Evolutionary conservation across 345 rosid genomes (phyloP).

Genomic region (Arabidopsis arenosa): DNA sequence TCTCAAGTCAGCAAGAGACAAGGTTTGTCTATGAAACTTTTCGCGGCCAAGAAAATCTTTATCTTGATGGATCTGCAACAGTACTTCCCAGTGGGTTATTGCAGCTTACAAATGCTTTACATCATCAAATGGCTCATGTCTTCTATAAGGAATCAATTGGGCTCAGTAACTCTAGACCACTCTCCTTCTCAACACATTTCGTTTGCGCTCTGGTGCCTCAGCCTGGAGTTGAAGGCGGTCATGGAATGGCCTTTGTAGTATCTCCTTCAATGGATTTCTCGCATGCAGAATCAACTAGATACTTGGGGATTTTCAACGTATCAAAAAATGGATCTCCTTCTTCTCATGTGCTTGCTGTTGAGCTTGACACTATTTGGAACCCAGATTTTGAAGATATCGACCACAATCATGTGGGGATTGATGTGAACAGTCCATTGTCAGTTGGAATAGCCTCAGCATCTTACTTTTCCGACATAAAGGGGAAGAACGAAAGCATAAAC

Average conservation of each 20-base stretch:
- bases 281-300: constrained; percentile 24
- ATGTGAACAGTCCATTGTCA: constrained; percentile 55
- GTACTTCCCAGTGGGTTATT: constrained; percentile 51
- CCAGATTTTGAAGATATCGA: constrained; percentile 53
- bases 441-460: constrained; percentile 41
- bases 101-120: constrained; percentile 57
- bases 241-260: constrained; percentile 54
- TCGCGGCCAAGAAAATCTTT: constrained; percentile 31
- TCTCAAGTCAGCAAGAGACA: constrained; percentile 36
- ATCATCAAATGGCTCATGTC: constrained; percentile 49
- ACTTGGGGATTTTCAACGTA: constrained; percentile 58
- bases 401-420: constrained; percentile 68
- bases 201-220: constrained; percentile 50
- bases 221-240: constrained; percentile 49
- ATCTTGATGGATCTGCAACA: constrained; percentile 44
- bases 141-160: constrained; percentile 48
- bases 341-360: constrained; percentile 61
- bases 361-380: constrained; percentile 60
- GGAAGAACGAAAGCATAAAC: constrained; percentile 39
- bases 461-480: constrained; percentile 41
- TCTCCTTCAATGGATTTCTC: constrained; percentile 46
- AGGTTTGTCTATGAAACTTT: constrained; percentile 55
- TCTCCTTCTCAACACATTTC: constrained; percentile 51
- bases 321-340: constrained; percentile 42
- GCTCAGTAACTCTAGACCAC: constrained; percentile 48